Conservation (phyloP, 768 basidiomycete species). For the Suillus fuscotomentosus region DNA sequence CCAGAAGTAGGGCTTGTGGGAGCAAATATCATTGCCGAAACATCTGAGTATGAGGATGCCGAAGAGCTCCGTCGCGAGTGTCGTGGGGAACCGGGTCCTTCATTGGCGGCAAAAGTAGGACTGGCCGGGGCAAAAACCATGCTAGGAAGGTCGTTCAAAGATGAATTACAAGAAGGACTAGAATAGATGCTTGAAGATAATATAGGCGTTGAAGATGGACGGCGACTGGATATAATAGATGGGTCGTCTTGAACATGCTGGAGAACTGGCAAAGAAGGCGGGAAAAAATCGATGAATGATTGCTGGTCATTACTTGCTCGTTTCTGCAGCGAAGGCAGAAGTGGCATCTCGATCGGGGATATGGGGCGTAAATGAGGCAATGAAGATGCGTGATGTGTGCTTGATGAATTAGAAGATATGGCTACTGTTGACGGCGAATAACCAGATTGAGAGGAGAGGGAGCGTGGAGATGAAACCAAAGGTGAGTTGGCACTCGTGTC, state of each 20-base stretch:
- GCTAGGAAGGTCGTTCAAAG: conserved; percentile 26
- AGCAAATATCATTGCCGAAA: conserved; percentile 30
- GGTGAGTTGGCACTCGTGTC: background rate
- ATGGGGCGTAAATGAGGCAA: conserved; percentile 24
- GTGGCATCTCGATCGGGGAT: conserved; percentile 16
- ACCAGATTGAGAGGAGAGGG: conserved; percentile 26
- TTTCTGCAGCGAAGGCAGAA: conserved; percentile 15
- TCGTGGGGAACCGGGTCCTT: conserved; percentile 10
- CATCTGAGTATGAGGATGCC: conserved; percentile 16
- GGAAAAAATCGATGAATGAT: conserved; percentile 49
- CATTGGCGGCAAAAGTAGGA: conserved; percentile 12
- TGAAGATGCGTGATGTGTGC: conserved; percentile 38
- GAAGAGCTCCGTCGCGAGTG: conserved; percentile 8
- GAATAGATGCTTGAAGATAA: conserved; percentile 19
- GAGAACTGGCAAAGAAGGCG: conserved; percentile 21
- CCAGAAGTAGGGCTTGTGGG: conserved; percentile 25
- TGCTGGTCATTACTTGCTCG: conserved; percentile 33
- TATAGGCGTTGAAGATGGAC: conserved; percentile 15
- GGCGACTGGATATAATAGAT: conserved; percentile 7
- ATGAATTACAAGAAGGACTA: conserved; percentile 14
- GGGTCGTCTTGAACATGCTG: conserved; percentile 4
- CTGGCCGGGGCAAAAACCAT: conserved; percentile 33
- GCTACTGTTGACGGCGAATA: conserved; percentile 26
- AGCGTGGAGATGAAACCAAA: conserved; percentile 19
- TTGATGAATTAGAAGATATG: conserved; percentile 42